These are phyloP conservation scores for Stemphylium beticola DNA, from an alignment of 2,329 filamentous ascomycete genomes.

Conservation along the genomic window DNA sequence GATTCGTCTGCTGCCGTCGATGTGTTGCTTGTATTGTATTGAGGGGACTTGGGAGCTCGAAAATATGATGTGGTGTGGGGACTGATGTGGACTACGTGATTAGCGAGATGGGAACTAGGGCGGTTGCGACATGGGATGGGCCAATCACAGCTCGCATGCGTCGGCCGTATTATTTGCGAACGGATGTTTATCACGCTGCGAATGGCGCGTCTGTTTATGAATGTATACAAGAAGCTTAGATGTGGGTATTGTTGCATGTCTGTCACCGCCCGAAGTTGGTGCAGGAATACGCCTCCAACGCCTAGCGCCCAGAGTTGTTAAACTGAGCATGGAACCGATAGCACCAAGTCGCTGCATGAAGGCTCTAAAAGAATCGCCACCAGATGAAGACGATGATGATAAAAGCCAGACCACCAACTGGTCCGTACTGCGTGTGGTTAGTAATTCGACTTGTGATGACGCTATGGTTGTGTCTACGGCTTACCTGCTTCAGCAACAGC, in stretches of 20 bases:
- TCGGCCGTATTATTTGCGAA: neutral
- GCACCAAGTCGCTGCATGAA: neutral
- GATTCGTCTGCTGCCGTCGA: neutral
- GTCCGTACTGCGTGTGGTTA: conserved; percentile 70
- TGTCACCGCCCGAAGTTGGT: conserved; percentile 1
- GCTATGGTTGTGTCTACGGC: conserved; percentile 20
- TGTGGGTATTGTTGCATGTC: conserved; percentile 29
- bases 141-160: conserved; percentile 1
- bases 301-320: conserved; percentile 1
- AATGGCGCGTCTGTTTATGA: neutral
- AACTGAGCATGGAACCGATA: neutral
- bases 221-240: conserved; percentile 7
- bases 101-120: conserved; percentile 9
- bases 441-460: conserved; percentile 1
- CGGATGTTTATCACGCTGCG: neutral
- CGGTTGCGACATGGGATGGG: neutral
- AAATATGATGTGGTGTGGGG: conserved; percentile 11
- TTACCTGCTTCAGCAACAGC: conserved; percentile 83
- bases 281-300: conserved; percentile 14
- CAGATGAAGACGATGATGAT: conserved; percentile 87
- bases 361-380: conserved; percentile 82
- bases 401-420: conserved; percentile 79
- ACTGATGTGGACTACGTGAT: conserved; percentile 5
- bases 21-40: neutral
- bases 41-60: neutral